phyloP scores from a whole-genome alignment of 2,329 filamentous ascomycete genomes.

The Fusarium concolor region DNA sequence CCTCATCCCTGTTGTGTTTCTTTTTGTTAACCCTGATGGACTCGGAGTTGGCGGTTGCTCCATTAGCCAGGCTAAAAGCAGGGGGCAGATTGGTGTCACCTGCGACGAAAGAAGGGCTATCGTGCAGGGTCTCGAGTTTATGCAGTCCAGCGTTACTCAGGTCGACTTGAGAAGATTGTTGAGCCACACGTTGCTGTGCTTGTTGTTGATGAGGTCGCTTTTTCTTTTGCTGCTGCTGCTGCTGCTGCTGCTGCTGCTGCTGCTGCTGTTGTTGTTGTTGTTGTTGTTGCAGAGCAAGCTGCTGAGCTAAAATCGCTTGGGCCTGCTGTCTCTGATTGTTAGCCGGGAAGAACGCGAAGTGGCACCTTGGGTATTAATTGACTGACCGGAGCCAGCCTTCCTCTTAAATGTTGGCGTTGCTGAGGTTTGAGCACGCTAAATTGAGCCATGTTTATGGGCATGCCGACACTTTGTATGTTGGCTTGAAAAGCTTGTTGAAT shows the following conservation, averaged over 20 bases:
- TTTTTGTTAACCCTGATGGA: no score
- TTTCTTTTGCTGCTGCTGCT: constrained; percentile 54
- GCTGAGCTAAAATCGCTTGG: constrained; percentile 57
- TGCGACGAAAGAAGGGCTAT: no score
- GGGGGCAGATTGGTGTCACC: no score
- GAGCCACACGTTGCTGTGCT: no score
- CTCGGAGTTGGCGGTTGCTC: no score
- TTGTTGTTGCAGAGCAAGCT: constrained; percentile 54
- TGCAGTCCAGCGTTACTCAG: no score
- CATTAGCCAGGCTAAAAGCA: no score
- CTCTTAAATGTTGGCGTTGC: constrained; percentile 63
- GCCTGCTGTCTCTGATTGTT: constrained; percentile 46
- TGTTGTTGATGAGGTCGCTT: no score
- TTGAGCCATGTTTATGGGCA: constrained; percentile 64
- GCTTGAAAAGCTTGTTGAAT: constrained; percentile 65
- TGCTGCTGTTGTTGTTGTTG: constrained; percentile 49
- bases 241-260: constrained; percentile 49
- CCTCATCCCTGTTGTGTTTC: no score
- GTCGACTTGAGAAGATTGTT: no score
- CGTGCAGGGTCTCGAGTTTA: no score
- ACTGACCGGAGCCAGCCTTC: constrained; percentile 57
- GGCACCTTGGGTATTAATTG: constrained; percentile 1
- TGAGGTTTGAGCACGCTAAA: constrained; percentile 64
- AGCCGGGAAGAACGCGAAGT: constrained; percentile 14
- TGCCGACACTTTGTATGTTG: constrained; percentile 63